Conservation (phyloP, 2,329 filamentous ascomycete genomes). For the Tolypocladium ovalisporum region DNA sequence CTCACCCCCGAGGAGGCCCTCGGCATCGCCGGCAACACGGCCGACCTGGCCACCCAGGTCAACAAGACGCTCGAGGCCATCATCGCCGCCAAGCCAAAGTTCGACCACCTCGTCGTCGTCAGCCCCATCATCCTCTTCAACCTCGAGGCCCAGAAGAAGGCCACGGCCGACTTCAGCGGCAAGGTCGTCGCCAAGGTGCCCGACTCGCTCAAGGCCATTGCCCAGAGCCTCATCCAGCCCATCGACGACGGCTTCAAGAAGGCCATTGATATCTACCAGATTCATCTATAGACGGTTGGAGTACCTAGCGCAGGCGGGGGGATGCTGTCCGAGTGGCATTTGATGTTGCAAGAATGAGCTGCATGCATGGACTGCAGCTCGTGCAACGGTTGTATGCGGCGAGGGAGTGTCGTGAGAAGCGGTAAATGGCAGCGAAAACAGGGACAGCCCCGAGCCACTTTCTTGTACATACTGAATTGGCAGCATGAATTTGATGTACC, state of each 20-base stretch:
- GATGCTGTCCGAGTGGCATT: no score
- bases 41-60: constrained; percentile 23
- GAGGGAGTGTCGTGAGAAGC: no score
- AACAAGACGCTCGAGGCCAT: constrained; percentile 26
- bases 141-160: constrained; percentile 27
- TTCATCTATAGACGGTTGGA: background rate
- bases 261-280: constrained; percentile 21
- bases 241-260: constrained; percentile 27
- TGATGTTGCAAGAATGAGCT: no score
- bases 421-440: no score
- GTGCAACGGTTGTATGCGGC: background rate
- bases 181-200: constrained; percentile 30
- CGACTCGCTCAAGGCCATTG: constrained; percentile 16
- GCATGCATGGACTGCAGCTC: background rate
- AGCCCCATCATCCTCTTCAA: constrained; percentile 30
- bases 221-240: constrained; percentile 21
- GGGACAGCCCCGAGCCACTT: background rate
- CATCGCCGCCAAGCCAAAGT: constrained; percentile 29
- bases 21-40: constrained; percentile 24
- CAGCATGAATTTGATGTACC: background rate
- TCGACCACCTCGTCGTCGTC: constrained; percentile 30
- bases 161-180: constrained; percentile 25
- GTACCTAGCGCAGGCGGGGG: background rate
- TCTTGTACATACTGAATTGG: background rate
- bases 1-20: constrained; percentile 27